These are phyloP conservation scores for Diddensiella santjacobensis DNA, from an alignment of 805 yeast genomes.

Conservation along the genomic window DNA sequence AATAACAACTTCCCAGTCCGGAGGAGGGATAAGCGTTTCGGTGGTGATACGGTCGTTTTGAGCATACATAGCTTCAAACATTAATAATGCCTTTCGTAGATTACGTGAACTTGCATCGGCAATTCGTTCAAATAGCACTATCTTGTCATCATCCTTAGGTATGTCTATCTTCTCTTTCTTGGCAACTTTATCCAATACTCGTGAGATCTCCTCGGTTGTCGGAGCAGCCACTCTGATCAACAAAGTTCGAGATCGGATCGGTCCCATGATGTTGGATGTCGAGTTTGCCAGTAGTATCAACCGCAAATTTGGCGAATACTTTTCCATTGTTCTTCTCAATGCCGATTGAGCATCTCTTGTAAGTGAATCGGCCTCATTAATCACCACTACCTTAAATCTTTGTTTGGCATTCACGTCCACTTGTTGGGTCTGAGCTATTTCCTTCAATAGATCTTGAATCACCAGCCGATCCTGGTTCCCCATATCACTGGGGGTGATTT, in stretches of 20 bases:
- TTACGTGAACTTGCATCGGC: constrained; percentile 62
- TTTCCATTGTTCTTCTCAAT: constrained; percentile 92
- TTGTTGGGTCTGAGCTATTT: constrained; percentile 91
- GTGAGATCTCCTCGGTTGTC: constrained; percentile 49
- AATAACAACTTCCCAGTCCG: constrained; percentile 91
- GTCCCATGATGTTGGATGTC: constrained; percentile 87
- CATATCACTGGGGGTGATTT: constrained; percentile 95
- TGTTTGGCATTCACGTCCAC: constrained; percentile 65
- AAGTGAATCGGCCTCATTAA: constrained; percentile 86
- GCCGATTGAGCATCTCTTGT: constrained; percentile 96
- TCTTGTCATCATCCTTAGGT: constrained; percentile 36
- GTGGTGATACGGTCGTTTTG: constrained; percentile 29
- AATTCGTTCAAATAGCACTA: constrained; percentile 46
- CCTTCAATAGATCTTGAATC: constrained; percentile 89
- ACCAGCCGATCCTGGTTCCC: constrained; percentile 94
- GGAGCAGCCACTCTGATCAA: constrained; percentile 89
- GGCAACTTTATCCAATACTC: constrained; percentile 54
- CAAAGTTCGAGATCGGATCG: constrained; percentile 89
- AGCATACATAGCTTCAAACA: constrained; percentile 69
- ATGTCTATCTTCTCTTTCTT: constrained; percentile 49
- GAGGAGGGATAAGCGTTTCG: constrained; percentile 52
- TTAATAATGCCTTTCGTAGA: constrained; percentile 69
- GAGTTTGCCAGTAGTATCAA: constrained; percentile 82
- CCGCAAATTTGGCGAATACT: constrained; percentile 82
- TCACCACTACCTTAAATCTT: constrained; percentile 50